phyloP scores from a whole-genome alignment of 225 moss, liverwort and hornwort species.

The Physcomitrium patens region DNA sequence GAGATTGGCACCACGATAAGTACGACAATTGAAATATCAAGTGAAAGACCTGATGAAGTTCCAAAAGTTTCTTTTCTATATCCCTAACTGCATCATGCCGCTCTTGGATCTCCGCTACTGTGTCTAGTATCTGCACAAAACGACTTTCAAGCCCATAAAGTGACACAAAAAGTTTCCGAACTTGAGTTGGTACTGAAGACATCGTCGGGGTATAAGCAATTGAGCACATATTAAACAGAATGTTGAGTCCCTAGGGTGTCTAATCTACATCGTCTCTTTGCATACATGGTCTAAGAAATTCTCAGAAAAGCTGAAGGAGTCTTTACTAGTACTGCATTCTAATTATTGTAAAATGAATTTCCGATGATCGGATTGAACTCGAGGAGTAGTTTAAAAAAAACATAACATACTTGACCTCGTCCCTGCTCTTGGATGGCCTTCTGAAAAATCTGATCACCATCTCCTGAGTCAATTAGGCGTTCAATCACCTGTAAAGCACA shows the following conservation, averaged over 20 bases:
- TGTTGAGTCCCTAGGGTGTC: neutral
- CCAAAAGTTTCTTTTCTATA: slow-evolving; percentile 89
- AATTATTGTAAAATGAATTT: neutral
- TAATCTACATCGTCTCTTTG: neutral
- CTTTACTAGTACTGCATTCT: neutral
- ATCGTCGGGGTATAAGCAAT: neutral
- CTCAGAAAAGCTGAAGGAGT: neutral
- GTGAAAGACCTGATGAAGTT: slow-evolving; percentile 80
- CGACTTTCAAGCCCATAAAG: neutral
- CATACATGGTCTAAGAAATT: too few relatives aligned
- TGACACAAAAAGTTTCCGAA: neutral
- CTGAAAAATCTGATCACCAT: slow-evolving; percentile 89
- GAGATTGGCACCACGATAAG: neutral
- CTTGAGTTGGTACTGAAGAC: neutral
- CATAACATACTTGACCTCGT: slow-evolving; percentile 69
- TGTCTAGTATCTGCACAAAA: slow-evolving; percentile 73
- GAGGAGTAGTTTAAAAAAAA: slow-evolving; percentile 14
- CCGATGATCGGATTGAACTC: neutral
- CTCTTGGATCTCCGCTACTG: slow-evolving; percentile 95
- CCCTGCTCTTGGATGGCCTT: slow-evolving; percentile 94
- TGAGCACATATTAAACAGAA: neutral
- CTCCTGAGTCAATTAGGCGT: slow-evolving; percentile 83
- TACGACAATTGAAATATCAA: neutral
- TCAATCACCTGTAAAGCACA: slow-evolving; percentile 66
- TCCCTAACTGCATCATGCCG: slow-evolving; percentile 87